Evolutionary conservation across 768 basidiomycete species (phyloP), one percentile per base, ranked within the genome.

Genomic region (Boletus subparvulus): DNA sequence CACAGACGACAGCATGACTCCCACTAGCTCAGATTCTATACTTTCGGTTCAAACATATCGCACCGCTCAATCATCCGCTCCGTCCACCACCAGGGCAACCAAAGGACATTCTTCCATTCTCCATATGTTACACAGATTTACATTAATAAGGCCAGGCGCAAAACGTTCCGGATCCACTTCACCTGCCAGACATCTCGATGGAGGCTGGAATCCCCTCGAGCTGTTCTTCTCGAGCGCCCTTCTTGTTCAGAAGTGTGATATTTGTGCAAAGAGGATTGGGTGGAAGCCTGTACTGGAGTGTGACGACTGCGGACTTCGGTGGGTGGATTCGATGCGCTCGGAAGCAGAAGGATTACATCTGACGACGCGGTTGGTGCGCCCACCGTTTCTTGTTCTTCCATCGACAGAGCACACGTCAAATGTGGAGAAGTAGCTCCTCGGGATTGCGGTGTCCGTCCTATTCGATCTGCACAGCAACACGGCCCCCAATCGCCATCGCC

Each of bases 201-300:
- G 68, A 17, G 73, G 80, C 0, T 92, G 90, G 90, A 88, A 84
- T 62, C 90, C 92, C 21, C 75, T 92, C 28, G 89, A 92, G 50
- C 72, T 92, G 56, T 80, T 93, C 66, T 90, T 92, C 72, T 84
- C 84, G 9, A 87, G 85, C 67, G 88, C 82, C 17, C 72, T 89
- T 45, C 69, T 90, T 24, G 83, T 83, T 4, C 80, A 85, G 47
- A 93, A 88, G 68, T 96, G 93, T 64, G 91, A 91, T 70, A 73
- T 93, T 17, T 96, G 93, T 65, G 66, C 69, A 42, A 94, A 94
- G 78, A 76, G 90, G 46, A 76, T 96, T 39, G 92, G 92, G 13
- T 87, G 89, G 86, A 94, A 92, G 69, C 85, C 92, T 21, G 81
- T 88, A 33, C 74, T 95, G 19, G 85, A 90, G 65, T 96, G 93